phyloP scores from a whole-genome alignment of 2,329 filamentous ascomycete genomes.

The Aureobasidium sp. region DNA sequence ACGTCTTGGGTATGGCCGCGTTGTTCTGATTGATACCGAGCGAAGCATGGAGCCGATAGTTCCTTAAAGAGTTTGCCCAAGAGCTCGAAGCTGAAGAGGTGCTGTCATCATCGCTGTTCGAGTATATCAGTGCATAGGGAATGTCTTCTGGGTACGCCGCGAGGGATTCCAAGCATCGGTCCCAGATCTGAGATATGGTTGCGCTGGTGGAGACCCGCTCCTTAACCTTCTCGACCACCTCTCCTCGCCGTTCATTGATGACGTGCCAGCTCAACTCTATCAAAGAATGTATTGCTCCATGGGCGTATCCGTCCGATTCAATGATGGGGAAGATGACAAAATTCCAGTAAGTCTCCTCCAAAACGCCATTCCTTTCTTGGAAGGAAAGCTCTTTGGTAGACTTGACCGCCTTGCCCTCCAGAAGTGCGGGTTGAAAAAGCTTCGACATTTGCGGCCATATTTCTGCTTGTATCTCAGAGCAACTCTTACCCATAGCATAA shows the following conservation, averaged over 20 bases:
- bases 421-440: conserved; percentile 20
- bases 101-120: conserved; percentile 20
- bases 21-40: conserved; percentile 24
- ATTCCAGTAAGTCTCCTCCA: conserved; percentile 27
- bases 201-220: not conserved
- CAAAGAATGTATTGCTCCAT: conserved; percentile 16
- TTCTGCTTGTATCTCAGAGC: conserved; percentile 13
- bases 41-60: conserved; percentile 23
- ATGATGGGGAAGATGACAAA: conserved; percentile 25
- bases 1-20: conserved; percentile 21
- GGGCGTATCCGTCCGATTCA: conserved; percentile 16
- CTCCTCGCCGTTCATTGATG: conserved; percentile 15
- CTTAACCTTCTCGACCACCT: conserved; percentile 12
- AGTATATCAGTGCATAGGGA: conserved; percentile 18
- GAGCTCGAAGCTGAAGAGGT: conserved; percentile 14
- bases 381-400: conserved; percentile 21
- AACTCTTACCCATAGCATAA: conserved; percentile 19
- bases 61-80: conserved; percentile 13
- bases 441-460: conserved; percentile 13
- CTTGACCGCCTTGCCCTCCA: conserved; percentile 19
- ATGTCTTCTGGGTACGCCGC: conserved; percentile 15
- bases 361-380: conserved; percentile 23
- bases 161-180: conserved; percentile 11
- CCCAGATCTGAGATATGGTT: conserved; percentile 17
- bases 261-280: conserved; percentile 15